phyloP scores from a whole-genome alignment of 2,329 filamentous ascomycete genomes.

The Trichoderma koningii region DNA sequence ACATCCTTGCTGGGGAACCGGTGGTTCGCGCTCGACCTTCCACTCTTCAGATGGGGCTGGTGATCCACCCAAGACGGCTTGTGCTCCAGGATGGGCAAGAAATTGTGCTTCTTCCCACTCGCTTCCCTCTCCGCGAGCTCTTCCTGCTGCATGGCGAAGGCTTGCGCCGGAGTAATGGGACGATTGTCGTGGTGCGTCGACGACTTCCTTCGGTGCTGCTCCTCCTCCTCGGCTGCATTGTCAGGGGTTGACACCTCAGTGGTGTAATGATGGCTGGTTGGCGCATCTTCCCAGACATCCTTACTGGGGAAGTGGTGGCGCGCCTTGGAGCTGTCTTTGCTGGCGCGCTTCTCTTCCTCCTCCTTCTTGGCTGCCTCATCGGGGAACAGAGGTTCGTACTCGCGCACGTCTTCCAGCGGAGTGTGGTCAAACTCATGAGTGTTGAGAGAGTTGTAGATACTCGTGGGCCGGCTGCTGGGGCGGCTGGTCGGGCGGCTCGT shows the following conservation, averaged over 20 bases:
- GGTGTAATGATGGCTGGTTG: slow-evolving; percentile 76
- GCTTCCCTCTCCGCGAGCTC: slow-evolving; percentile 62
- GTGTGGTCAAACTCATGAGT: slow-evolving; percentile 60
- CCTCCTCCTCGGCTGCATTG: slow-evolving; percentile 41
- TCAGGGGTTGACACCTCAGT: slow-evolving; percentile 83
- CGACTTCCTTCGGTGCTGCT: slow-evolving; percentile 33
- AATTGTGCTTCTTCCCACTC: slow-evolving; percentile 36
- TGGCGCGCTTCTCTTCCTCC: slow-evolving; percentile 47
- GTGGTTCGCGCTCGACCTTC: slow-evolving; percentile 53
- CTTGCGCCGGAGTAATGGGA: slow-evolving; percentile 61
- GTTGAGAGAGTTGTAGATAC: slow-evolving; percentile 59
- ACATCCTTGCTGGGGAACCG: slow-evolving; percentile 90
- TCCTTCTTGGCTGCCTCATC: slow-evolving; percentile 58
- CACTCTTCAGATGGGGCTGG: slow-evolving; percentile 53
- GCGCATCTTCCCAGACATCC: slow-evolving; percentile 96
- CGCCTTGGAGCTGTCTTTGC: slow-evolving; percentile 51
- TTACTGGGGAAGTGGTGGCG: slow-evolving; percentile 84
- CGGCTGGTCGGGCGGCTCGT: slow-evolving; percentile 66
- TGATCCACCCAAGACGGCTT: slow-evolving; percentile 50
- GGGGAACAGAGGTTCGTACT: slow-evolving; percentile 93
- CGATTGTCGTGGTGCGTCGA: slow-evolving; percentile 37
- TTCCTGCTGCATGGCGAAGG: slow-evolving; percentile 67
- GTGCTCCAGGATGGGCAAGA: slow-evolving; percentile 37
- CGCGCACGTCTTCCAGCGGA: slow-evolving; percentile 82
- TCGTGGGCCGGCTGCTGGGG: slow-evolving; percentile 49